A percentile compares a stretch with the other conserved stretches of the same genome.
Evolutionary conservation across 2,329 filamentous ascomycete genomes (phyloP).

Genomic region (Epichloe amarillans): DNA sequence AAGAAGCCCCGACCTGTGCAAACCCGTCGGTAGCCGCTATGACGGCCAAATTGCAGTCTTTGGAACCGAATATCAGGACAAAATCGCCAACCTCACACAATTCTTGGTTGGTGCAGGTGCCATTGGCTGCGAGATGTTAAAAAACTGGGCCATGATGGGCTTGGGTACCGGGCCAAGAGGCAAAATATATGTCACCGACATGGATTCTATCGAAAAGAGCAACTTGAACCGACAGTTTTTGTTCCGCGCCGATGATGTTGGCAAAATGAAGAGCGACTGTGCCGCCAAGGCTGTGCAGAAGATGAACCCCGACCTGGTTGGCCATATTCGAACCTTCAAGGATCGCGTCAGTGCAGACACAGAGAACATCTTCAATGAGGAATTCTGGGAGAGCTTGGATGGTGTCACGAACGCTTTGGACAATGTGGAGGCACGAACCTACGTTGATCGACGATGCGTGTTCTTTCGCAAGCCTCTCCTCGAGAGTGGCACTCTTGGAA

Average conservation of each 20-base stretch:
- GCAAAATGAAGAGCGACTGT: slow-evolving; percentile 90
- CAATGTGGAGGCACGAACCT: slow-evolving; percentile 93
- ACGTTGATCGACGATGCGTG: slow-evolving; percentile 90
- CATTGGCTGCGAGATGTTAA: slow-evolving; percentile 97
- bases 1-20: slow-evolving; percentile 78
- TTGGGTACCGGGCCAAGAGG: slow-evolving; percentile 78
- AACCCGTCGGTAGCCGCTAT: slow-evolving; percentile 73
- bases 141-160: slow-evolving; percentile 99
- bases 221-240: slow-evolving; percentile 96
- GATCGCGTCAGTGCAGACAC: slow-evolving; percentile 88
- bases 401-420: slow-evolving; percentile 94
- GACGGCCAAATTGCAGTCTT: slow-evolving; percentile 97
- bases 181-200: slow-evolving; percentile 86
- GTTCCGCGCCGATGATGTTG: slow-evolving; percentile 87
- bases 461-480: slow-evolving; percentile 96
- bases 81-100: slow-evolving; percentile 77
- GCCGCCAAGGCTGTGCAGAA: slow-evolving; percentile 78
- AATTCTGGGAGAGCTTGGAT: slow-evolving; percentile 78
- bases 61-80: slow-evolving; percentile 84
- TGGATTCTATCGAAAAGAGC: slow-evolving; percentile 98
- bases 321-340: slow-evolving; percentile 73
- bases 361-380: slow-evolving; percentile 85
- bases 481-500: slow-evolving; percentile 95
- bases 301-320: slow-evolving; percentile 88
- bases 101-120: slow-evolving; percentile 94